Evolutionary conservation across 2,329 filamentous ascomycete species (phyloP).

Genomic region (Talaromyces sp.): DNA sequence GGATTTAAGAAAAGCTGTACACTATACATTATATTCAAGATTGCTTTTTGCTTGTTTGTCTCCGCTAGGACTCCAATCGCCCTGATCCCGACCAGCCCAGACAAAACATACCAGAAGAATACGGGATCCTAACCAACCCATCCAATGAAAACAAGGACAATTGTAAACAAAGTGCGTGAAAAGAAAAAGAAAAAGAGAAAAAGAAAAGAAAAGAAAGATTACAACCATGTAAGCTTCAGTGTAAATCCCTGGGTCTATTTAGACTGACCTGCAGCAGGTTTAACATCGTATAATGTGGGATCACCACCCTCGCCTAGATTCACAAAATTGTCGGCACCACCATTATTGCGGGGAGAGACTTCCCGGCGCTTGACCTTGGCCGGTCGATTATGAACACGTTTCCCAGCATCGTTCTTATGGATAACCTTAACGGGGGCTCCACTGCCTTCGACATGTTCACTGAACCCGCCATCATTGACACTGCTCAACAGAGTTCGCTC

Average conservation of each 20-base stretch:
- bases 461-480: constrained; percentile 73
- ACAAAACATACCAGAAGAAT: too few species aligned
- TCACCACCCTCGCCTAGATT: constrained; percentile 86
- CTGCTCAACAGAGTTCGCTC: constrained; percentile 84
- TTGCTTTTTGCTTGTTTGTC: background rate
- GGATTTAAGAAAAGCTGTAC: too few species aligned
- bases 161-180: too few species aligned
- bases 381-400: constrained; percentile 48
- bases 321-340: constrained; percentile 76
- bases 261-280: constrained; percentile 49
- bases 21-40: constrained; percentile 5
- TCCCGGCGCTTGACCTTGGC: constrained; percentile 52
- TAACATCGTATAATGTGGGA: constrained; percentile 71
- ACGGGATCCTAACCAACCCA: too few species aligned
- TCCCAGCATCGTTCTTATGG: constrained; percentile 65
- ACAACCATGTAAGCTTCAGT: too few species aligned
- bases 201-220: too few species aligned
- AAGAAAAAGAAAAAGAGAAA: too few species aligned
- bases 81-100: too few species aligned
- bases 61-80: background rate
- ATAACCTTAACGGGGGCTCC: constrained; percentile 71
- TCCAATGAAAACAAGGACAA: too few species aligned
- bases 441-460: constrained; percentile 58
- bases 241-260: constrained; percentile 4
- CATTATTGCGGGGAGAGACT: constrained; percentile 65